A percentile compares a stretch with the other conserved stretches of the same genome.
Evolutionary conservation across 495 filamentous ascomycete species (phyloP).

Genomic region (Aspergillus panamensis): DNA sequence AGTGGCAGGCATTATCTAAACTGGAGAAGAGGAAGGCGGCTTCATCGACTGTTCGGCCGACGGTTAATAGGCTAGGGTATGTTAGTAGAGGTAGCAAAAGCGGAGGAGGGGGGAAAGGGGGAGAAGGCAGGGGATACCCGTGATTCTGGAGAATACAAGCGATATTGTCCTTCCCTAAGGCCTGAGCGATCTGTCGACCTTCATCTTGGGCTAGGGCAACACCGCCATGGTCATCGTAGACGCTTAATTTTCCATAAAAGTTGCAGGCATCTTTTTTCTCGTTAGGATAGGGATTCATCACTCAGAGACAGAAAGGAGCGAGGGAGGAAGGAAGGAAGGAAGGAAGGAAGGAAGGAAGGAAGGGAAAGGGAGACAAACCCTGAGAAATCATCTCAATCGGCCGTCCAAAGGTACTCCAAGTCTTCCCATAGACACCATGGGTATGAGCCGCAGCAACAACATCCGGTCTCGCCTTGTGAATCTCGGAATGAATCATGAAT

Average conservation of each 20-base stretch:
- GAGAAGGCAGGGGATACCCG: slow-evolving; percentile 45
- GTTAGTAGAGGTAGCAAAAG: too few species aligned
- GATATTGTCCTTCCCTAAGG: slow-evolving; percentile 60
- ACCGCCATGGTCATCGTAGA: slow-evolving; percentile 53
- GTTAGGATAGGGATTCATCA: slow-evolving; percentile 2
- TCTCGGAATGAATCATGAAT: slow-evolving; percentile 61
- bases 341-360: neutral
- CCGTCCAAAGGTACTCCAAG: slow-evolving; percentile 47
- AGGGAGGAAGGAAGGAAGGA: neutral
- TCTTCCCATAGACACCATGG: slow-evolving; percentile 45
- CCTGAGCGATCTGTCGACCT: slow-evolving; percentile 54
- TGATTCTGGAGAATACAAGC: slow-evolving; percentile 66
- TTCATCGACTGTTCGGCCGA: slow-evolving; percentile 61
- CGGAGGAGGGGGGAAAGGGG: too few species aligned
- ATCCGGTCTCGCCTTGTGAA: slow-evolving; percentile 50
- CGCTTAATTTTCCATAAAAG: slow-evolving; percentile 49
- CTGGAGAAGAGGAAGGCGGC: slow-evolving; percentile 66
- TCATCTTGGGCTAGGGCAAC: slow-evolving; percentile 61
- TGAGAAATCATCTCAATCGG: slow-evolving; percentile 50
- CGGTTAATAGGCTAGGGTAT: slow-evolving; percentile 50
- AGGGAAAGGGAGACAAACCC: slow-evolving; percentile 25
- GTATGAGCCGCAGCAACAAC: slow-evolving; percentile 51
- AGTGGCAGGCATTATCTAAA: slow-evolving; percentile 62
- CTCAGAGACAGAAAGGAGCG: neutral
- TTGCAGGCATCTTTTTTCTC: slow-evolving; percentile 50